phyloP scores from a whole-genome alignment of 139 green algal genomes.

The Volvox africanus region DNA sequence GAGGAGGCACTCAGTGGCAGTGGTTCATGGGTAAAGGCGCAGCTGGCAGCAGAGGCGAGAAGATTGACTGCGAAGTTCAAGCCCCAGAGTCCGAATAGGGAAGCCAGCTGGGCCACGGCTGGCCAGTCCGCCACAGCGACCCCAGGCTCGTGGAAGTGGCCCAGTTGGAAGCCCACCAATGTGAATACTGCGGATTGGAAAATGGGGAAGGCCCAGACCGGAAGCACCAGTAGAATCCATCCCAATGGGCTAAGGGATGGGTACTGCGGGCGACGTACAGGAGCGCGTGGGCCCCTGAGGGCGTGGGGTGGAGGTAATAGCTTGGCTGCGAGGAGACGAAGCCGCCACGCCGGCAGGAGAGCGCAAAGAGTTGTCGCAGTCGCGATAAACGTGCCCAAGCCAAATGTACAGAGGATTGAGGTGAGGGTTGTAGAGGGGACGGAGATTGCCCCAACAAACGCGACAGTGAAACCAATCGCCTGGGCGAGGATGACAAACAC shows the following conservation, averaged over 20 bases:
- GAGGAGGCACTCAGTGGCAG: background rate
- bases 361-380: conserved; percentile 17
- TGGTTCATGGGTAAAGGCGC: background rate
- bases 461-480: conserved; percentile 13
- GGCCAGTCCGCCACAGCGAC: conserved; percentile 29
- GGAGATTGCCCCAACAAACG: background rate
- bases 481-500: background rate
- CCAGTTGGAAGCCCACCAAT: background rate
- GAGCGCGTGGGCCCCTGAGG: too few species aligned
- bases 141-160: background rate
- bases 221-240: background rate
- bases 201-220: conserved; percentile 17
- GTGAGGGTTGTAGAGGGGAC: conserved; percentile 11
- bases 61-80: conserved; percentile 1
- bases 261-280: too few species aligned
- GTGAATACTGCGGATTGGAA: background rate
- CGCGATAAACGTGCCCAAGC: background rate
- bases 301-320: background rate
- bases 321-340: background rate
- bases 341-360: background rate
- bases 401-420: background rate
- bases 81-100: conserved; percentile 14
- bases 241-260: background rate
- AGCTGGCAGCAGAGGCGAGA: background rate
- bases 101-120: conserved; percentile 19